A percentile compares a stretch with the other conserved stretches of the same genome.
These are phyloP conservation scores for Pleomassaria siparia DNA, from an alignment of 2,329 filamentous ascomycete genomes.

Conservation along the genomic window DNA sequence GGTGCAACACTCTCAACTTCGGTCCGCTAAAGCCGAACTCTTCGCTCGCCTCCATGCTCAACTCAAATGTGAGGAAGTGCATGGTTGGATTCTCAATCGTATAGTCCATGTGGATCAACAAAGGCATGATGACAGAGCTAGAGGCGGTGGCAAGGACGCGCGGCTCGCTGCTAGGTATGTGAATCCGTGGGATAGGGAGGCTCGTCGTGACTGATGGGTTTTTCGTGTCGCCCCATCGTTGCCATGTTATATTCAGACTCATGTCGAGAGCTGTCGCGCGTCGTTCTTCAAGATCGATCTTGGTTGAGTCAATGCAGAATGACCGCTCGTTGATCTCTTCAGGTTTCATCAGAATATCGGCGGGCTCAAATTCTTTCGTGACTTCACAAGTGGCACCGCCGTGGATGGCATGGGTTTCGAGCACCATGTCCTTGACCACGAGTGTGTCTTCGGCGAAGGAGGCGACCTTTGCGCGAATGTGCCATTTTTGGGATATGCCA, in stretches of 20 bases:
- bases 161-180: slow-evolving; percentile 80
- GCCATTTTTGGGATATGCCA: slow-evolving; percentile 81
- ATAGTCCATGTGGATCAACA: slow-evolving; percentile 53
- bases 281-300: slow-evolving; percentile 78
- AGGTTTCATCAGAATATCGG: slow-evolving; percentile 55
- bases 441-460: slow-evolving; percentile 73
- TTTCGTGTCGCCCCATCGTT: slow-evolving; percentile 51
- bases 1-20: slow-evolving; percentile 76
- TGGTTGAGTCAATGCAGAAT: slow-evolving; percentile 75
- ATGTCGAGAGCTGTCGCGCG: slow-evolving; percentile 74
- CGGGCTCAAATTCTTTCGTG: slow-evolving; percentile 27
- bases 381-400: slow-evolving; percentile 63
- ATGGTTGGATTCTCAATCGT: slow-evolving; percentile 91
- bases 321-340: slow-evolving; percentile 70
- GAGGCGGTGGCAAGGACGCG: slow-evolving; percentile 67
- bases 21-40: slow-evolving; percentile 90
- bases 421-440: slow-evolving; percentile 63
- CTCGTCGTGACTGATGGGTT: slow-evolving; percentile 48
- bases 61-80: slow-evolving; percentile 90
- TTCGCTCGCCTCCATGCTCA: slow-evolving; percentile 89
- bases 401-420: slow-evolving; percentile 63
- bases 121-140: slow-evolving; percentile 30
- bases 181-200: slow-evolving; percentile 76
- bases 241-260: slow-evolving; percentile 76
- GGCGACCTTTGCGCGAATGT: slow-evolving; percentile 67